Base-by-base conservation (phyloP, 495 filamentous ascomycete genomes). In the Amphirosellinia nigrospora region DNA sequence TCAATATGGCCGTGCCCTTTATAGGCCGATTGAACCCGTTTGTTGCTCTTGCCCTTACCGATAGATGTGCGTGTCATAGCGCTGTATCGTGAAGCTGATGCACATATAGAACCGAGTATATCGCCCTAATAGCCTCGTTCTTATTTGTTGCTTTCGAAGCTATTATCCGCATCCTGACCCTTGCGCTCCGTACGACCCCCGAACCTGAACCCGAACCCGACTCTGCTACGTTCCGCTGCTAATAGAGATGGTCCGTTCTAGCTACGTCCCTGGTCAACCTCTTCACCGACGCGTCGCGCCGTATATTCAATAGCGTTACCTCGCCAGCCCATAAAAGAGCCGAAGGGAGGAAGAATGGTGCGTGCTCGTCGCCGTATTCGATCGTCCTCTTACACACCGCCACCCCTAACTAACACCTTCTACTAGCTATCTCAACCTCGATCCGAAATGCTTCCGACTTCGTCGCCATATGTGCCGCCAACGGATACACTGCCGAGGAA, bases 401-500 rank as follows among this genome's bases (percentile, higher is more conserved):
- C 79, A 70, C 76, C 70, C 19, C 67, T 7, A 16, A 19, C 71
- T 71, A 23, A 71, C 62, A 2, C 19, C 26, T 38, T 7, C 60
- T 32, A 7, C 23, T 38, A 88, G 86, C 82, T 58, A 78, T 87
- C 60, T 87, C 85, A 15, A 82, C 75, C 15, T 81, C 83, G 38
- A 81, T 89, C 70, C 82, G 86, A 71, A 83, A 93, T 72, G 93
- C 95, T 15, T 90, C 91, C 38, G 96, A 98, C 71, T 98, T 99
- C 73, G 89, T 93, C 32, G 96, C 98, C 74, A 86, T 99, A 10
- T 98, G 96, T 78, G 88, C 90, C 36, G 82, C 96, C 30, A 97
- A 90, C 76, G 94, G 93, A 34, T 99, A 97, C 77, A 90, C 92
- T 74, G 91, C 95, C 13, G 96, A 99, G 77, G 96, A 99, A 79